phyloP scores from a whole-genome alignment of 306 rosid genomes.

The Sindora glabra region DNA sequence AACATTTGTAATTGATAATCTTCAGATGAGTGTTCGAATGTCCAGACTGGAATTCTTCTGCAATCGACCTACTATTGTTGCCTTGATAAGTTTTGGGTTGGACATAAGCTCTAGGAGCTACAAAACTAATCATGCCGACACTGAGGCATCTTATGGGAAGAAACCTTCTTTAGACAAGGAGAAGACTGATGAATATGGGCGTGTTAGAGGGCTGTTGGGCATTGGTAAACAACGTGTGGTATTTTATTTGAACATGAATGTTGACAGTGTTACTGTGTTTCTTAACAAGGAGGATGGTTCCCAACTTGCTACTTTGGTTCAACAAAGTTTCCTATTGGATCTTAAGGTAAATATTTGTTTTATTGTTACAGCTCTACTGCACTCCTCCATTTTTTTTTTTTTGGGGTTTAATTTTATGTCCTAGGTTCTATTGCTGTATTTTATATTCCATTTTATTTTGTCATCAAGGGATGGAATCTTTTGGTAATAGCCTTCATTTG shows the following conservation, averaged over 20 bases:
- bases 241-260: slow-evolving; percentile 75
- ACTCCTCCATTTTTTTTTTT: background rate
- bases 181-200: slow-evolving; percentile 63
- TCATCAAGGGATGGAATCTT: background rate
- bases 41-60: slow-evolving; percentile 83
- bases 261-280: slow-evolving; percentile 77
- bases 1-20: slow-evolving; percentile 19
- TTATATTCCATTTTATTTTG: background rate
- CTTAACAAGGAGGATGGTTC: slow-evolving; percentile 96
- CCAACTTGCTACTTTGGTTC: slow-evolving; percentile 79
- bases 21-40: slow-evolving; percentile 86
- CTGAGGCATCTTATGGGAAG: slow-evolving; percentile 12
- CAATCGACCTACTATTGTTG: slow-evolving; percentile 89
- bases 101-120: slow-evolving; percentile 53
- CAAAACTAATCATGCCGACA: slow-evolving; percentile 24
- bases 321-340: slow-evolving; percentile 78
- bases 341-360: slow-evolving; percentile 57
- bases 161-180: no score
- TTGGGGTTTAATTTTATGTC: background rate
- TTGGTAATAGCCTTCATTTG: background rate
- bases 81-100: slow-evolving; percentile 75
- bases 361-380: background rate
- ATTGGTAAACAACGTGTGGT: slow-evolving; percentile 82
- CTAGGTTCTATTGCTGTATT: background rate
- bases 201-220: slow-evolving; percentile 78